phyloP scores from a whole-genome alignment of 106 monocot genomes.

The Apostasia shenzhenica region DNA sequence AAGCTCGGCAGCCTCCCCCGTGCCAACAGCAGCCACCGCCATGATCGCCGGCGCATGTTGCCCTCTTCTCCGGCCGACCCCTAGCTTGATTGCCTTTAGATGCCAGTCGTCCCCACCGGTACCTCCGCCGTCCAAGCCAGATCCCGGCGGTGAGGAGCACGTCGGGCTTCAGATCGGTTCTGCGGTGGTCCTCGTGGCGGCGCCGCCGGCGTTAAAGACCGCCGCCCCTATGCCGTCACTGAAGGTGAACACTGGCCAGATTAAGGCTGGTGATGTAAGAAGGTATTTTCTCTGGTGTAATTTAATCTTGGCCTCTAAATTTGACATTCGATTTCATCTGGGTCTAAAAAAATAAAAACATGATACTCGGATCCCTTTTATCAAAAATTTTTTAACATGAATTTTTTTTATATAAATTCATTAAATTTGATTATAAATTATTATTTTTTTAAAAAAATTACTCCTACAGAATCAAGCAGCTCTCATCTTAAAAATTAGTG shows the following conservation, averaged over 20 bases:
- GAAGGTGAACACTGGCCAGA: constrained; percentile 43
- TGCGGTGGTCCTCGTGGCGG: constrained; percentile 59
- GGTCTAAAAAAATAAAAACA: too few species aligned
- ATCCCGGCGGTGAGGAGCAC: background rate
- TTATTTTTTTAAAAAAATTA: too few species aligned
- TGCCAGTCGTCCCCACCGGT: background rate
- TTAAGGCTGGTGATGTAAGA: constrained; percentile 83
- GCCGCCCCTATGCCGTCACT: constrained; percentile 60
- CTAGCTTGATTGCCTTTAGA: background rate
- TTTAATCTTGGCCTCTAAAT: background rate
- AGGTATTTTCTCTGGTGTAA: constrained; percentile 24
- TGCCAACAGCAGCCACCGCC: too few species aligned
- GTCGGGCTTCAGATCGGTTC: constrained; percentile 53
- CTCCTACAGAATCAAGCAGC: too few species aligned
- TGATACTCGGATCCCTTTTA: too few species aligned
- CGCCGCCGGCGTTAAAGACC: constrained; percentile 70
- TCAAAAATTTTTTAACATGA: too few species aligned
- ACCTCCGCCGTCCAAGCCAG: background rate
- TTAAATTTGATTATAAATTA: too few species aligned
- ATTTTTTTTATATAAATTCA: too few species aligned
- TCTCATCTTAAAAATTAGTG: too few species aligned
- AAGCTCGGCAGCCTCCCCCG: too few species aligned
- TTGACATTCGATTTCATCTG: background rate
- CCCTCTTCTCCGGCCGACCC: background rate
- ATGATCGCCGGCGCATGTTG: background rate